phyloP scores from a whole-genome alignment of 2,329 filamentous ascomycete species.

The Alternaria metachromatica region DNA sequence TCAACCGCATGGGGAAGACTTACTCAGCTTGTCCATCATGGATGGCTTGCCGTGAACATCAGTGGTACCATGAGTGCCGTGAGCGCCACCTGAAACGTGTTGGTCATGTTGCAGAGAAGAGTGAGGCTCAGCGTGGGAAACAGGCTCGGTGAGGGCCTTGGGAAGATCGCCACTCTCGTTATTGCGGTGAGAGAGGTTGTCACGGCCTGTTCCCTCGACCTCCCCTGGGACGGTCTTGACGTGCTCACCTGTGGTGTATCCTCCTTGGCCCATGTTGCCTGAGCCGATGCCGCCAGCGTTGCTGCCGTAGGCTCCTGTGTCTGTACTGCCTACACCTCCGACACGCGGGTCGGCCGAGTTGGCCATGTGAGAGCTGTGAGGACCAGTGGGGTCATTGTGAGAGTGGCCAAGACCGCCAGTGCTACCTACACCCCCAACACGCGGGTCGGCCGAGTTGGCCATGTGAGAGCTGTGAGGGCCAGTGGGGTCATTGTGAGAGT shows the following conservation, averaged over 20 bases:
- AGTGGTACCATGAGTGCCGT: not conserved
- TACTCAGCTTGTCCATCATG: conserved; percentile 57
- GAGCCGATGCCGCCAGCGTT: not conserved
- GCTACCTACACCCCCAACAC: conserved; percentile 36
- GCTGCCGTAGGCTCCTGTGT: conserved; percentile 14
- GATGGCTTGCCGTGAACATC: conserved; percentile 48
- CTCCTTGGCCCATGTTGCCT: not conserved
- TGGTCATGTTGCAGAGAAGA: conserved; percentile 3
- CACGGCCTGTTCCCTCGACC: not conserved
- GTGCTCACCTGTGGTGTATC: conserved; percentile 7
- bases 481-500: conserved; percentile 1
- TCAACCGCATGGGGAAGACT: not conserved
- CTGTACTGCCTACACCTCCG: conserved; percentile 23
- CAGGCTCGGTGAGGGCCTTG: conserved; percentile 11
- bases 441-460: conserved; percentile 43
- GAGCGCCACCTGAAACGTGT: not conserved
- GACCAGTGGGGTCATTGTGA: conserved; percentile 37
- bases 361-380: conserved; percentile 36
- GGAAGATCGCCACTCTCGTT: conserved; percentile 11
- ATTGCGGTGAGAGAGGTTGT: conserved; percentile 7
- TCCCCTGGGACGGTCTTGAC: conserved; percentile 1
- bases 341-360: conserved; percentile 31
- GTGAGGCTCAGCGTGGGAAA: conserved; percentile 13
- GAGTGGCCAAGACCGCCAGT: conserved; percentile 13
- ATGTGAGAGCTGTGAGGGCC: conserved; percentile 5